phyloP scores from a whole-genome alignment of 2,329 filamentous ascomycete genomes.

The Penicillium sp. region DNA sequence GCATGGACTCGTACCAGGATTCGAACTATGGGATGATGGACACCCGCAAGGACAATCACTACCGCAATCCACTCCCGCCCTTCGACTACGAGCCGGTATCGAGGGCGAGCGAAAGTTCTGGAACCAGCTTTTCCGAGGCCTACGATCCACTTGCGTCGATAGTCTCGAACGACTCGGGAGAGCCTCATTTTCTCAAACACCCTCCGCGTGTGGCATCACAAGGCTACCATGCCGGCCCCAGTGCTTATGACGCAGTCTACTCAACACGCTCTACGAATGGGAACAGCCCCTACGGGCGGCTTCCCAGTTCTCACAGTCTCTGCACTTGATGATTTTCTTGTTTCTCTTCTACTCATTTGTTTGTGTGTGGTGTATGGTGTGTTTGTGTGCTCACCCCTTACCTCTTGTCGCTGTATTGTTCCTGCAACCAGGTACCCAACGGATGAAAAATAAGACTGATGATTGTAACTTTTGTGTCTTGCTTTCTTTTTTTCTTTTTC shows the following conservation, averaged over 20 bases:
- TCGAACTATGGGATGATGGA: slow-evolving; percentile 32
- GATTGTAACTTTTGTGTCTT: neutral
- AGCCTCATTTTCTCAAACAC: slow-evolving; percentile 34
- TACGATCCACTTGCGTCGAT: slow-evolving; percentile 39
- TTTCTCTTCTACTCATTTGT: neutral
- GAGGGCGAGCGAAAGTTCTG: slow-evolving; percentile 31
- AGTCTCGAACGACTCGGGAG: slow-evolving; percentile 34
- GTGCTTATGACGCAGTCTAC: slow-evolving; percentile 39
- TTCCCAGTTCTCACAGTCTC: slow-evolving; percentile 40
- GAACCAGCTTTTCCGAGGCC: slow-evolving; percentile 32
- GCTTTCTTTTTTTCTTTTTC: slow-evolving; percentile 4
- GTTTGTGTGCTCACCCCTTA: slow-evolving; percentile 7
- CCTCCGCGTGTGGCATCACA: slow-evolving; percentile 28
- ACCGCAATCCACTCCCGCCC: slow-evolving; percentile 31
- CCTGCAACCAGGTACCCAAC: neutral
- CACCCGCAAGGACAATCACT: slow-evolving; percentile 30
- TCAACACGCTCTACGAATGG: slow-evolving; percentile 30
- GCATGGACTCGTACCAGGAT: slow-evolving; percentile 42
- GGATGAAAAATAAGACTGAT: slow-evolving; percentile 11
- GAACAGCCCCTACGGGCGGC: slow-evolving; percentile 35
- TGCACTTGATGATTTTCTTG: slow-evolving; percentile 33
- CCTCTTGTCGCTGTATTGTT: slow-evolving; percentile 7
- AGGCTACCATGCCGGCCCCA: slow-evolving; percentile 30
- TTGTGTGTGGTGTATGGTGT: neutral
- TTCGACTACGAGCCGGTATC: slow-evolving; percentile 33